Evolutionary conservation across 2,329 filamentous ascomycete species (phyloP).

Genomic region (Aspergillus melleus): DNA sequence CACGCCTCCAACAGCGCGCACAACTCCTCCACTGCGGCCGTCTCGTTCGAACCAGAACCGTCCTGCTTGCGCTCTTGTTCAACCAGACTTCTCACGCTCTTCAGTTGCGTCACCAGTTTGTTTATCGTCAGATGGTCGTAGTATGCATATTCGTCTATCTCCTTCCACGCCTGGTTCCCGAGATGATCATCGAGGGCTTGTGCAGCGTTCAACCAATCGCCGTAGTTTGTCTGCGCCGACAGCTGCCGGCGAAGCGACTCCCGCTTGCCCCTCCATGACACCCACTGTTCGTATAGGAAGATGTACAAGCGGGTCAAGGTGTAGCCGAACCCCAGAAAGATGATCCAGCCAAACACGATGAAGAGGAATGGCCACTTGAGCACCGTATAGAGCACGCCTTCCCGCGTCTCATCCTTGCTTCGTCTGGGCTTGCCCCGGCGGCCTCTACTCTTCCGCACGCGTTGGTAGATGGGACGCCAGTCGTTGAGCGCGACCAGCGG

Average conservation of each 20-base stretch:
- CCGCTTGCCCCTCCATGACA: conserved; percentile 82
- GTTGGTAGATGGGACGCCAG: conserved; percentile 86
- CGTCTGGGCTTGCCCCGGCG: conserved; percentile 51
- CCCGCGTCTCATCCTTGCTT: conserved; percentile 86
- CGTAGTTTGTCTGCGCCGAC: conserved; percentile 70
- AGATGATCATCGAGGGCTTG: conserved; percentile 76
- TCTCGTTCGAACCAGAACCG: conserved; percentile 25
- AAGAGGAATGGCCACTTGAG: conserved; percentile 90
- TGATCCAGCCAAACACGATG: conserved; percentile 77
- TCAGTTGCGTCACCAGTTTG: conserved; percentile 73
- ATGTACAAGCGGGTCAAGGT: conserved; percentile 84
- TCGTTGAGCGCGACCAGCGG: conserved; percentile 89
- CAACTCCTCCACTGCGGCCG: conserved; percentile 70
- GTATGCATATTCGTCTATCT: conserved; percentile 63
- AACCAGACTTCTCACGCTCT: conserved; percentile 43
- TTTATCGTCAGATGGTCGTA: conserved; percentile 86
- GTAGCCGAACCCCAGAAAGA: conserved; percentile 71
- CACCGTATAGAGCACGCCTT: conserved; percentile 85
- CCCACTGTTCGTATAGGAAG: conserved; percentile 83
- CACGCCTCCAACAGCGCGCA: conserved; percentile 79
- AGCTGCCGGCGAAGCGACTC: conserved; percentile 70
- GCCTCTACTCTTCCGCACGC: conserved; percentile 52
- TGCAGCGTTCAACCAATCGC: conserved; percentile 80
- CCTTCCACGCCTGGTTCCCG: conserved; percentile 62
- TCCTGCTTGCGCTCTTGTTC: conserved; percentile 37